Evolutionary conservation across 1,284 basidiomycete genomes (phyloP).

Genomic region (Ganoderma lucidum): DNA sequence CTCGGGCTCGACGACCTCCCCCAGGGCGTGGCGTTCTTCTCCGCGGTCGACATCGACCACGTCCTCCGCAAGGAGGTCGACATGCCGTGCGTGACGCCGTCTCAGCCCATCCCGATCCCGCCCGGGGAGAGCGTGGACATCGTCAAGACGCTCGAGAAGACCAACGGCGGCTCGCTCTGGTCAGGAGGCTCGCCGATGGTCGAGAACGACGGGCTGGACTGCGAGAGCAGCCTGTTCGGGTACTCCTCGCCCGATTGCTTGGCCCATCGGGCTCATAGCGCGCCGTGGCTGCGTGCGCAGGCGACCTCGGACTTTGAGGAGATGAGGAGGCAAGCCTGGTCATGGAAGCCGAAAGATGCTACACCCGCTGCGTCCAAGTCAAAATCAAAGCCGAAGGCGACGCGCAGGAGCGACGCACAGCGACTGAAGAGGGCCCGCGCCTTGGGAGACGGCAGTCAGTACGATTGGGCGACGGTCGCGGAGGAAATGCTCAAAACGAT

Average conservation of each 20-base stretch:
- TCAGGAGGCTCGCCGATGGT: slow-evolving; percentile 64
- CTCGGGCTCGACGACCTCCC: slow-evolving; percentile 97
- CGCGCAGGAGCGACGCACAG: slow-evolving; percentile 21
- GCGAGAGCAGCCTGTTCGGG: slow-evolving; percentile 45
- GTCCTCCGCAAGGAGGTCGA: slow-evolving; percentile 97
- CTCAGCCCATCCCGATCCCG: slow-evolving; percentile 84
- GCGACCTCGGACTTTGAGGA: slow-evolving; percentile 73
- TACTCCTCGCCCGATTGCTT: slow-evolving; percentile 66
- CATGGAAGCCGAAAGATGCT: slow-evolving; percentile 46
- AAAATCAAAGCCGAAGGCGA: neutral
- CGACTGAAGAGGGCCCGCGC: slow-evolving; percentile 33
- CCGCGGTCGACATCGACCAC: slow-evolving; percentile 93
- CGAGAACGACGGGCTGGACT: slow-evolving; percentile 33
- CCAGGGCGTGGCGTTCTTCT: slow-evolving; percentile 96
- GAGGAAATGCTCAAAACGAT: slow-evolving; percentile 36
- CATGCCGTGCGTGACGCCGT: slow-evolving; percentile 95
- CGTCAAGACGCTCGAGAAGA: slow-evolving; percentile 66
- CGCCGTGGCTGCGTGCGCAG: slow-evolving; percentile 77
- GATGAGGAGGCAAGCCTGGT: slow-evolving; percentile 69
- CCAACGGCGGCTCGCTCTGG: slow-evolving; percentile 70
- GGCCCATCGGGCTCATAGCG: slow-evolving; percentile 65
- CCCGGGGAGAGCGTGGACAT: slow-evolving; percentile 91
- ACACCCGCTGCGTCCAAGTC: slow-evolving; percentile 19
- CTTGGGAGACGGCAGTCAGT: slow-evolving; percentile 34
- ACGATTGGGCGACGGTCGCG: slow-evolving; percentile 37